Base-by-base conservation (phyloP, 371 early-diverging fungal genomes). In the Basidiobolus heterosporus region DNA sequence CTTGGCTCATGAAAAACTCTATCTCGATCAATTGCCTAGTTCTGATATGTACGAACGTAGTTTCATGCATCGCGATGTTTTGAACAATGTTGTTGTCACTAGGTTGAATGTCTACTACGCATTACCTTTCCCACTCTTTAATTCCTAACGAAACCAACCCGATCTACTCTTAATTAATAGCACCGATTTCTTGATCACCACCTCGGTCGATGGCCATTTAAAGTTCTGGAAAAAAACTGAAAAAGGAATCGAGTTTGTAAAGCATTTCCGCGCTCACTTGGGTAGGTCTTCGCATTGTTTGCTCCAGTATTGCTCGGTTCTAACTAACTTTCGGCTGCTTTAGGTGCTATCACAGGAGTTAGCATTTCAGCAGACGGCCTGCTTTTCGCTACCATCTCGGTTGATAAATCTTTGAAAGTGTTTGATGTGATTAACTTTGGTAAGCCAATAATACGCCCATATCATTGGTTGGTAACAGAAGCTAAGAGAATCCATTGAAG, bases 221-320 rank as follows among this genome's bases (percentile, higher is more conserved):
- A 97, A 97, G 61, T 95, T 95, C 53, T 97, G 98, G 98, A 93
- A 94, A 58, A 93, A 92, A 68, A 79, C 84, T n/a, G 77, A 72
- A 4, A 65, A 67, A 35, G 94, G 91, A 15, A 82, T 96, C 44
- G 95, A 94, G 60, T 97, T 97, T 67, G 94, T 94, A 35, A 97
- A 97, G 66, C 88, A 91, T 56, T 97, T 80, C 54, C 73, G 86
- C 9, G 80, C 95, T 0, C 95, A 95, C 57, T 43, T 91, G 7
- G 80, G 73, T 66, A 60, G 40, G 45, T 41, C 3, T 19, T 38
- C n/a, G 8, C 14, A 44, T 1, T 16, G 15, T 23, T 9, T 9
- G 9, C 30, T 9, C 30, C 30, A 5, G 9, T 9, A 3, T 9
- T 30, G 30, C 30, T 5, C 3, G 9, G 11, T 40, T 24, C 2